These are phyloP conservation scores for Dendrobium huoshanense DNA, from an alignment of 106 monocot genomes.

Conservation along the genomic window DNA sequence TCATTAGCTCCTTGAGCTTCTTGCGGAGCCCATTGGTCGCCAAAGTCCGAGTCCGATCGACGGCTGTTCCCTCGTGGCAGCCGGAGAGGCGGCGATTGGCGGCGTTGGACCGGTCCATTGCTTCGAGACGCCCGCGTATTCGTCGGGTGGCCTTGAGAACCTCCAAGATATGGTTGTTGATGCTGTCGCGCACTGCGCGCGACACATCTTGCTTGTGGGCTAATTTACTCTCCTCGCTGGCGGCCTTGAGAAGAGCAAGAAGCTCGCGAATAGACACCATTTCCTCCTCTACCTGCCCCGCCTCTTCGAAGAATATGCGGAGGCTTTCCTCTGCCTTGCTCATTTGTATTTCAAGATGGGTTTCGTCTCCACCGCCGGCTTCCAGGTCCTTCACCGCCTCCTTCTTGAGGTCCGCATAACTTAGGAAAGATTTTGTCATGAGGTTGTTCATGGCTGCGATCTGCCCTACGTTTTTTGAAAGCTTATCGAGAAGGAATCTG, in stretches of 20 bases:
- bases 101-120: conserved; percentile 64
- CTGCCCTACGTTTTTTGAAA: too few relatives aligned
- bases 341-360: conserved; percentile 2
- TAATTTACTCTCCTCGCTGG: conserved; percentile 40
- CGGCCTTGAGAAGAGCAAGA: conserved; percentile 24
- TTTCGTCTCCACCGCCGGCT: conserved; percentile 6
- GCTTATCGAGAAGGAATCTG: too few relatives aligned
- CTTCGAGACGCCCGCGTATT: conserved; percentile 43
- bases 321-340: conserved; percentile 24
- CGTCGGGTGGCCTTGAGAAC: conserved; percentile 42
- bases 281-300: conserved; percentile 37
- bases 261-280: conserved; percentile 40
- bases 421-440: conserved; percentile 41
- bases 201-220: conserved; percentile 32
- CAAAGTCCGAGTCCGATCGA: conserved; percentile 57
- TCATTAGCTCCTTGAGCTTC: conserved; percentile 65
- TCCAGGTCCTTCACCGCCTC: conserved; percentile 42
- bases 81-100: conserved; percentile 40
- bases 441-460: conserved; percentile 34
- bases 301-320: conserved; percentile 35
- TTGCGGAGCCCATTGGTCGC: conserved; percentile 54
- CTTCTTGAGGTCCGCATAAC: conserved; percentile 48
- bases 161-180: conserved; percentile 41
- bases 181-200: conserved; percentile 32
- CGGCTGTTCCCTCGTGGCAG: conserved; percentile 44